Base-by-base conservation (phyloP, 805 yeast species). In the Candida ortonii region DNA sequence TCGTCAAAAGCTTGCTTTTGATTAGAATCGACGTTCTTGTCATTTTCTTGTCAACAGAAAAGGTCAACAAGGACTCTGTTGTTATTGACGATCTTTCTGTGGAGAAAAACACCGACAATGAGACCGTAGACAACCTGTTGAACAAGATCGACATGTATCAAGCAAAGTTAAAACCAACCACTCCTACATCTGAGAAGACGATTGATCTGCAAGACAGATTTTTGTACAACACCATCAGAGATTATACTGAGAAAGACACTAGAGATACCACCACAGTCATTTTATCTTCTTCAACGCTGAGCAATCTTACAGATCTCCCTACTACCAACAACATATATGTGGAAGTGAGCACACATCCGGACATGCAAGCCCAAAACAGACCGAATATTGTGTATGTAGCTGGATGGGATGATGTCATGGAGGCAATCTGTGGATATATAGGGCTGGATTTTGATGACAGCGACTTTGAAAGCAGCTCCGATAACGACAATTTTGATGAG, bases 391-490 rank as follows among this genome's bases (percentile, higher is more conserved):
- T 41, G 12, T 48, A 47, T 32, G 42, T 57, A 15, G 47, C 60
- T 3, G 43, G 46, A 10, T 61, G 66, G 66, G 60, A 57, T 17
- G 63, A 60, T 26, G 56, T 52, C 1, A 61, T 61, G 66, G 66
- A 61, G 25, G 52, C 51, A 2, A 49, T 61, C 5, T 61, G 65
- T 33, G 38, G 39, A 5, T 32, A 37, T 10, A 50, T 57, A 20
- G 62, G 59, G 1, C 36, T 61, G 14, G 65, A 60, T 22, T 61
- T 61, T 44, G 64, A 59, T 25, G 61, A 59, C 11, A 49, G 57
- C 28, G 62, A 57, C 39, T 59, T 58, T 32, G 57, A 53, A 18
- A 28, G 38, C 20, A 39, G 46, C 9, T 32, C 47, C 2, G 49
- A 47, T 20, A 46, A 47, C 4, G 46, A 36, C 8, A 43, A 37